phyloP scores from a whole-genome alignment of 2,329 filamentous ascomycete genomes.

The Daldinia sp. region DNA sequence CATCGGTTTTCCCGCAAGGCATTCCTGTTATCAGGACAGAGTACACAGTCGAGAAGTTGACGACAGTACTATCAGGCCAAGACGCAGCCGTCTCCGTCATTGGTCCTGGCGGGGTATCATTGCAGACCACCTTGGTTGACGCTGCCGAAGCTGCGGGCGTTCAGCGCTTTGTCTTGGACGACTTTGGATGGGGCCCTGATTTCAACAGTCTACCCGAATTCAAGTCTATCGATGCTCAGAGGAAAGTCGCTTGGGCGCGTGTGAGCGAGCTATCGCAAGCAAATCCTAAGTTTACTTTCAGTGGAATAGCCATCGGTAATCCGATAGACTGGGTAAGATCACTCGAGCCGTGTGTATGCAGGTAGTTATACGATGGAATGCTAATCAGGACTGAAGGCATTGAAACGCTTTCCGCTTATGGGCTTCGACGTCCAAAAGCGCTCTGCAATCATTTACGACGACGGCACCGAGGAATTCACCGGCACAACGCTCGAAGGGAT shows the following conservation, averaged over 20 bases:
- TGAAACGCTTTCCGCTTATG: constrained; percentile 41
- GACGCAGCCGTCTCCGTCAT: constrained; percentile 44
- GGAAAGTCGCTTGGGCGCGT: constrained; percentile 38
- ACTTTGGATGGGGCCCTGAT: constrained; percentile 44
- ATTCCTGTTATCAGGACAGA: constrained; percentile 35
- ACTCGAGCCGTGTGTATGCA: not conserved
- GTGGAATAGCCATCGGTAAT: constrained; percentile 44
- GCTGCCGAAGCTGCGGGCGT: constrained; percentile 45
- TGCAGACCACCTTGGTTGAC: constrained; percentile 41
- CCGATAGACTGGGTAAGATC: constrained; percentile 46
- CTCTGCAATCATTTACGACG: constrained; percentile 41
- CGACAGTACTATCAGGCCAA: constrained; percentile 38
- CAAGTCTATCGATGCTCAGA: constrained; percentile 26
- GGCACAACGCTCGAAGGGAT: constrained; percentile 45
- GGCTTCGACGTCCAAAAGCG: constrained; percentile 42
- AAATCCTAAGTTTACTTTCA: constrained; percentile 43
- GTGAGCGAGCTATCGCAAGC: constrained; percentile 33
- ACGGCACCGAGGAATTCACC: constrained; percentile 42
- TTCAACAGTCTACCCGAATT: constrained; percentile 41
- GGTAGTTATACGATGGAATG: not conserved
- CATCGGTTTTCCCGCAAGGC: constrained; percentile 35
- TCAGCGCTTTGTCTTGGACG: constrained; percentile 45
- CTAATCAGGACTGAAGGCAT: constrained; percentile 11
- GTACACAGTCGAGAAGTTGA: constrained; percentile 38
- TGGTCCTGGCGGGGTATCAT: constrained; percentile 35